Conservation (phyloP, 345 rosid species). For the Anastatica hierochuntica region DNA sequence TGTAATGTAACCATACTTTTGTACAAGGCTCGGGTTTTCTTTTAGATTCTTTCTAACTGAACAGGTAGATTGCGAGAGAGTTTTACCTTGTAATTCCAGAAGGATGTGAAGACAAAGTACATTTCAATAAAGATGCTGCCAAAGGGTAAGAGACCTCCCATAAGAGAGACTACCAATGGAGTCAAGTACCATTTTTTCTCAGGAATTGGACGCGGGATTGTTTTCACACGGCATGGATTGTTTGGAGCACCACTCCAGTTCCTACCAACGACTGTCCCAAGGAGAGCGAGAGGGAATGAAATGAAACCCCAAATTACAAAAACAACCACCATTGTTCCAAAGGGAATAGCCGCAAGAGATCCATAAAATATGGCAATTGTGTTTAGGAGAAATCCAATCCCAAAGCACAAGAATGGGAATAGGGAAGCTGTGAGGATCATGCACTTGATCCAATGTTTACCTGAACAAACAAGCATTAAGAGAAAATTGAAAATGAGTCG, state of each 20-base stretch:
- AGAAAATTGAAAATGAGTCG: background rate
- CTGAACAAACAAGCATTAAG: conserved; percentile 27
- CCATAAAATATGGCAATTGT: conserved; percentile 88
- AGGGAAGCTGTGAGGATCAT: conserved; percentile 95
- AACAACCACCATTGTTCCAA: conserved; percentile 92
- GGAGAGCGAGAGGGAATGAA: conserved; percentile 93
- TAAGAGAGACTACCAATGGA: conserved; percentile 77
- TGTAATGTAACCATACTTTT: no score
- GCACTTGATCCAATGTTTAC: conserved; percentile 90
- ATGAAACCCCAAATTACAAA: conserved; percentile 92
- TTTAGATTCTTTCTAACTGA: background rate
- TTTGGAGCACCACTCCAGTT: conserved; percentile 96
- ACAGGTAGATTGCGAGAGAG: background rate
- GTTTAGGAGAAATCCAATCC: conserved; percentile 80
- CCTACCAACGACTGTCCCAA: conserved; percentile 91
- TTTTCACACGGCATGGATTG: conserved; percentile 95
- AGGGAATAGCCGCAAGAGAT: conserved; percentile 93
- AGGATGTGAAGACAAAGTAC: conserved; percentile 92
- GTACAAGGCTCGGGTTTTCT: no score
- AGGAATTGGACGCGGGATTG: conserved; percentile 93
- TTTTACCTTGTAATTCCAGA: conserved; percentile 96
- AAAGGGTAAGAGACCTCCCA: conserved; percentile 92
- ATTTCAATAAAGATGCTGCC: conserved; percentile 97
- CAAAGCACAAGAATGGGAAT: conserved; percentile 91
- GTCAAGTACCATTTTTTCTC: conserved; percentile 98